Base-by-base conservation (phyloP, 1,139 yeast species). In the Casaregolazyma suthepensis region DNA sequence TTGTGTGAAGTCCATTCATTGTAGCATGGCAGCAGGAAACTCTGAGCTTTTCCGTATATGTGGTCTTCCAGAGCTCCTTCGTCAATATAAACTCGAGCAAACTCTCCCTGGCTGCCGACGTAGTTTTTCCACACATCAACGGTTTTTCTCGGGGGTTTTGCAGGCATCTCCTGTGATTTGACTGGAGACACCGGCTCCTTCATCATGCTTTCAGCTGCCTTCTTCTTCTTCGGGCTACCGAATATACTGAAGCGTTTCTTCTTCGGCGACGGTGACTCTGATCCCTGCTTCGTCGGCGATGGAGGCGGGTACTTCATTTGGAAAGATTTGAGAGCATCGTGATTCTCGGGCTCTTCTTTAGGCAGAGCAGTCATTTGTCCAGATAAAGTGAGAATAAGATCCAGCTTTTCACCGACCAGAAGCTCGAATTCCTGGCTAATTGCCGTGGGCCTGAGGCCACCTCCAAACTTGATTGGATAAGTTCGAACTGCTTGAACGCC, bases 401-500 rank as follows among this genome's bases (percentile, higher is more conserved):
- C 84, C 51, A 85, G 73, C 22, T 78, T 75, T 5, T 78, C 80
- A 3, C 81, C 80, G 15, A 87, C 89, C 6, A 87, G 76, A 37
- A 89, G 71, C 65, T 90, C 97, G 68, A 90, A 90, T 64, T 93
- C 98, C 63, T 87, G 88, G 52, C 82, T 80, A 52, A 91, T 75
- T 7, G 52, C 54, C 17, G 55, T 51, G 29, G 53, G 40, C 67
- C 57, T 48, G 79, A 75, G 43, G 69, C 48, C 45, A 20, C 56
- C 70, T 43, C 67, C 68, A 54, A 88, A 65, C 5, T 72, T 69
- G 60, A 81, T 76, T 63, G 80, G 80, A 31, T 87, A 83, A 0
- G 96, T 90, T 45, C 84, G 81, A 46, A 90, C 82, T 57, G 91
- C 81, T 66, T 93, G 96, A 35, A 83, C 81, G 2, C 96, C 96